A percentile compares a stretch with the other conserved stretches of the same genome.
phyloP scores from a whole-genome alignment of 1,284 basidiomycete genomes.

The Pyrrhoderma noxium region DNA sequence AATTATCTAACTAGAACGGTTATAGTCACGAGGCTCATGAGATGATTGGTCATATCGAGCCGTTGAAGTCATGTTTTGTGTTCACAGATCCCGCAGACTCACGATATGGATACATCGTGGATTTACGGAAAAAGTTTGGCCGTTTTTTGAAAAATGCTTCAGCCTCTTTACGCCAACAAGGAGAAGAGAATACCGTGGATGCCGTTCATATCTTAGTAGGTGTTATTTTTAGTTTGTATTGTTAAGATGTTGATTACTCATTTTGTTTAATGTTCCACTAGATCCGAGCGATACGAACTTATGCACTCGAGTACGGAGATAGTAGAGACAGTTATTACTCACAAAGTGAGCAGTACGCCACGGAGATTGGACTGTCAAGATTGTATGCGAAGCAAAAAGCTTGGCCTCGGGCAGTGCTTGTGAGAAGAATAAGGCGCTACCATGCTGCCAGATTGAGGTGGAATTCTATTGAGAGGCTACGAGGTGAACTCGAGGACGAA shows the following conservation, averaged over 20 bases:
- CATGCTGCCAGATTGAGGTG: slow-evolving; percentile 61
- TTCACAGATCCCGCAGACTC: slow-evolving; percentile 63
- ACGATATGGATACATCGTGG: slow-evolving; percentile 56
- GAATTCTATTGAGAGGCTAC: slow-evolving; percentile 66
- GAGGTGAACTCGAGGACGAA: slow-evolving; percentile 65
- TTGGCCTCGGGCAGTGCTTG: slow-evolving; percentile 63
- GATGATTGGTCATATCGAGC: slow-evolving; percentile 57
- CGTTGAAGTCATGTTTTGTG: slow-evolving; percentile 60
- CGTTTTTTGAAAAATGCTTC: slow-evolving; percentile 69
- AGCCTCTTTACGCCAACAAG: slow-evolving; percentile 55
- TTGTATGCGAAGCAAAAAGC: slow-evolving; percentile 62
- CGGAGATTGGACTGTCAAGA: slow-evolving; percentile 54
- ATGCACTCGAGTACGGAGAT: slow-evolving; percentile 64
- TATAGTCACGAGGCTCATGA: slow-evolving; percentile 59
- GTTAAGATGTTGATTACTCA: neutral
- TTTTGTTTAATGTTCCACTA: slow-evolving; percentile 22
- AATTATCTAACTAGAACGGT: neutral
- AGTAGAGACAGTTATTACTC: slow-evolving; percentile 57
- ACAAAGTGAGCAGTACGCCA: slow-evolving; percentile 53
- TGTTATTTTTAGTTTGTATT: slow-evolving; percentile 15
- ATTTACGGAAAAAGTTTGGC: slow-evolving; percentile 61
- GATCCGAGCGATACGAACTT: slow-evolving; percentile 59
- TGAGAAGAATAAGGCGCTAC: slow-evolving; percentile 57
- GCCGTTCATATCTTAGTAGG: slow-evolving; percentile 64
- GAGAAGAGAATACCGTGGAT: slow-evolving; percentile 85